phyloP scores from a whole-genome alignment of 2,329 filamentous ascomycete species.

The Thermothelomyces thermophilus region DNA sequence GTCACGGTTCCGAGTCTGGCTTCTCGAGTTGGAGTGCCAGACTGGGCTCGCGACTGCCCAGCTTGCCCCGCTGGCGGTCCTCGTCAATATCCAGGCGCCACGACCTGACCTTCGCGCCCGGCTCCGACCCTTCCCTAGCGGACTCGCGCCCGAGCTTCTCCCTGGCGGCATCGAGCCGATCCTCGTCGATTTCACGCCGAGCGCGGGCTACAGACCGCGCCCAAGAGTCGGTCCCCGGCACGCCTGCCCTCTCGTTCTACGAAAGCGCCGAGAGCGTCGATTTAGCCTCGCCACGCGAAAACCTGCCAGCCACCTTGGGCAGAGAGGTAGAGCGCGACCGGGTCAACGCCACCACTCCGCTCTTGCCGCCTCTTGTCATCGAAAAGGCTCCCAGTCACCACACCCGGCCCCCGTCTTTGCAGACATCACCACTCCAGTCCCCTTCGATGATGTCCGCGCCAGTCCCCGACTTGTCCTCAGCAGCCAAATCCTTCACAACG shows the following conservation, averaged over 20 bases:
- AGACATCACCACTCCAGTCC: slow-evolving; percentile 79
- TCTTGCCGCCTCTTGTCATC: slow-evolving; percentile 75
- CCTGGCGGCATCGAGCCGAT: slow-evolving; percentile 64
- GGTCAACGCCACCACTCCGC: slow-evolving; percentile 66
- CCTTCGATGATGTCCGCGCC: slow-evolving; percentile 57
- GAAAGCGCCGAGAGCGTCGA: slow-evolving; percentile 53
- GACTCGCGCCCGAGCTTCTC: slow-evolving; percentile 65
- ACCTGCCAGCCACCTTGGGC: slow-evolving; percentile 44
- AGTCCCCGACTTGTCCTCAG: slow-evolving; percentile 33
- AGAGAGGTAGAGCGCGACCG: slow-evolving; percentile 52
- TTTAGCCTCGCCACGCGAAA: slow-evolving; percentile 42
- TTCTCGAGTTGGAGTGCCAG: slow-evolving; percentile 58
- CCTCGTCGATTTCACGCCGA: slow-evolving; percentile 67
- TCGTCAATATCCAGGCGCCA: slow-evolving; percentile 40
- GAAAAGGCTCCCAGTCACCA: slow-evolving; percentile 40
- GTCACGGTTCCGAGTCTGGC: slow-evolving; percentile 52
- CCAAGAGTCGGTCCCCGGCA: slow-evolving; percentile 52
- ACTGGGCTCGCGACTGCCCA: slow-evolving; percentile 55
- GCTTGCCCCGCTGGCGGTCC: slow-evolving; percentile 45
- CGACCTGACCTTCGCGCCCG: slow-evolving; percentile 50
- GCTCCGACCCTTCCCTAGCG: slow-evolving; percentile 69
- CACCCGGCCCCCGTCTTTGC: slow-evolving; percentile 43
- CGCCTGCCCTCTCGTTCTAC: slow-evolving; percentile 57
- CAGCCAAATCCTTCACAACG: slow-evolving; percentile 44
- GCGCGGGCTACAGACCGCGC: slow-evolving; percentile 38